These are phyloP conservation scores for Micractinium conductrix DNA, from an alignment of 139 green algal species.

Conservation along the genomic window DNA sequence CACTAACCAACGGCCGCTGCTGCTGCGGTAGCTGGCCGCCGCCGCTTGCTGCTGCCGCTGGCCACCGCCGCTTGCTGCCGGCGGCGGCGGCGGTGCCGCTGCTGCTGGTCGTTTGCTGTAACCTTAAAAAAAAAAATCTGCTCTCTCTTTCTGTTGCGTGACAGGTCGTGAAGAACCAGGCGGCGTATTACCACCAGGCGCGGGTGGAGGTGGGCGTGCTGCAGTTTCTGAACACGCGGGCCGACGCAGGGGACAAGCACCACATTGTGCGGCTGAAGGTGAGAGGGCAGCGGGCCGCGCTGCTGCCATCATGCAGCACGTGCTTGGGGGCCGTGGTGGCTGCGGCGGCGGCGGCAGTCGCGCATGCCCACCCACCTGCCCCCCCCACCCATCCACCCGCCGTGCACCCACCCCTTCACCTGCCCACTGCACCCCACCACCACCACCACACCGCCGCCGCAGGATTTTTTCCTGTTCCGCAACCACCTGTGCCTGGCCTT, in stretches of 20 bases:
- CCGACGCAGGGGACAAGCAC: constrained; percentile 79
- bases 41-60: too few relatives aligned
- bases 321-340: too few relatives aligned
- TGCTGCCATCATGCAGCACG: background rate
- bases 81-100: too few relatives aligned
- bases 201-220: constrained; percentile 92
- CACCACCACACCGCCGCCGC: background rate
- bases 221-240: constrained; percentile 89
- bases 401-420: background rate
- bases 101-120: too few relatives aligned
- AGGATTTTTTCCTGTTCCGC: constrained; percentile 91
- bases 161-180: constrained; percentile 98
- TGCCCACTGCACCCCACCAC: too few relatives aligned
- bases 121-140: too few relatives aligned
- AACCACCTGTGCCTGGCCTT: constrained; percentile 98
- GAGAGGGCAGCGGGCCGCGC: background rate
- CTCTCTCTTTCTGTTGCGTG: too few relatives aligned
- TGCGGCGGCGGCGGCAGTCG: background rate
- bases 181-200: constrained; percentile 91
- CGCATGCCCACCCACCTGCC: background rate
- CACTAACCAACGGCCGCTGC: too few relatives aligned
- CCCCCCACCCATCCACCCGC: background rate
- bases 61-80: too few relatives aligned
- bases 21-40: too few relatives aligned
- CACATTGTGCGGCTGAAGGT: constrained; percentile 94